Base-by-base conservation (phyloP, 495 filamentous ascomycete species). In the Aspergillus steynii region DNA sequence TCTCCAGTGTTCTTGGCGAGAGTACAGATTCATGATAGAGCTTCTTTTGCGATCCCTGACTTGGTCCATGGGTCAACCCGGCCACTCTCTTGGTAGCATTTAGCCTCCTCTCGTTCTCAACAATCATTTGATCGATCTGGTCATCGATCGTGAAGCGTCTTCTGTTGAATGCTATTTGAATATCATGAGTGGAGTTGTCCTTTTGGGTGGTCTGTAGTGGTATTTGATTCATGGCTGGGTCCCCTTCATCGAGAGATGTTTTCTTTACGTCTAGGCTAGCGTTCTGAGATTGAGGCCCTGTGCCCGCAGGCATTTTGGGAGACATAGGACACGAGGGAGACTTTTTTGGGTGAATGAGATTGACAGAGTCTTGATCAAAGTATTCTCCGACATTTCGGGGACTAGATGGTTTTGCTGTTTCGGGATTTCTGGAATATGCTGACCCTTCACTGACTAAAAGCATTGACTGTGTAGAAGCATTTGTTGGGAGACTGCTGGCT, bases 381-480 rank as follows among this genome's bases (percentile, higher is more conserved):
- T 8, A 1, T 42, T 10, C 37, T 42, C 14, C 37, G 37, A 8
- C 37, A 14, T 15, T 15, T 15, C 37, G 37, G 9, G 9, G 1
- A 10, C 37, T 14, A 9, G 8, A 32, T 29, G 28, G 28, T 52
- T 3, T 10, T 50, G 46, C 1, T 5, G 29, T 51, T 28, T 42
- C 47, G 4, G 26, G 9, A 20, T 4, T 26, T 26, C 3, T 20
- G 10, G 48, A 20, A 15, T 14, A 20, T 29, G 51, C 4, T 8
- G 65, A 59, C 9, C 55, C 58, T 42, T 71, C 72, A 29, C 61
- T 25, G 51, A 71, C 70, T 25, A 77, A 61, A 46, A 75, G 67
- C 71, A 78, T 79, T 9, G 74, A 67, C 56, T 74, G 71, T 1
- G 74, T 77, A 2, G 77, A 78, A 7, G 48, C 28, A 27, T 61